Conservation (phyloP, 495 filamentous ascomycete genomes). For the Glarea lozoyensis region DNA sequence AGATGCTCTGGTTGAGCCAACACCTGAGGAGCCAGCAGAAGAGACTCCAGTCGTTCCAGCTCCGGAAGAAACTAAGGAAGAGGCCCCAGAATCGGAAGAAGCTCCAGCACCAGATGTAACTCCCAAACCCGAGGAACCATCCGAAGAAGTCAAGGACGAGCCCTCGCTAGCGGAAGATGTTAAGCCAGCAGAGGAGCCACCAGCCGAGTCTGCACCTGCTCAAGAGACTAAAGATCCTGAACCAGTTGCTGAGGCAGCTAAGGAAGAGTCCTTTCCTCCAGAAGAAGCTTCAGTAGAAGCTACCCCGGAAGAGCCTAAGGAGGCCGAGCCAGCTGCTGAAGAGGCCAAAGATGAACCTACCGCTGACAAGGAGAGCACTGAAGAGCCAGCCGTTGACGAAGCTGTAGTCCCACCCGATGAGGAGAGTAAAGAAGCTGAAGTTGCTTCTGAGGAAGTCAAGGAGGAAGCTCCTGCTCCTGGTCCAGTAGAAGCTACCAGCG, state of each 20-base stretch:
- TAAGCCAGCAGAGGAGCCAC: not conserved
- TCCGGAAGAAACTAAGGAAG: no score
- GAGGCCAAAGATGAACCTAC: conserved; percentile 4
- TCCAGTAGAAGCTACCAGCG: not conserved
- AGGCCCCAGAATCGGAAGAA: no score
- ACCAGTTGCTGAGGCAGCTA: not conserved
- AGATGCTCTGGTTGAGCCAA: not conserved
- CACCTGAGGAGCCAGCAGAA: not conserved
- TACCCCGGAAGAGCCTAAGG: not conserved
- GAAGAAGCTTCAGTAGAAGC: conserved; percentile 2
- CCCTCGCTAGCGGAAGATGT: not conserved
- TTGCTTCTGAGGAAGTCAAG: conserved; percentile 2
- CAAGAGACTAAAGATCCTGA: conserved; percentile 2
- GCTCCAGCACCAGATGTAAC: no score
- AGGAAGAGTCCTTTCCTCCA: conserved; percentile 4
- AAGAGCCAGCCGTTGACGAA: not conserved
- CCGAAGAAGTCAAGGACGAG: not conserved
- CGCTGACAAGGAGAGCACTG: not conserved
- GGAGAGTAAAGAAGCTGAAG: conserved; percentile 1
- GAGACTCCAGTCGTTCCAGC: no score
- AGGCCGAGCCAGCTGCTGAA: not conserved
- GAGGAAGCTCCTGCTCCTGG: conserved; percentile 3
- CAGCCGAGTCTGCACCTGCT: not conserved
- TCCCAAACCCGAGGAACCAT: not conserved
- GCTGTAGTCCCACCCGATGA: not conserved